These are phyloP conservation scores for Capsella rubella DNA, from an alignment of 441 rosid genomes.

Conservation along the genomic window DNA sequence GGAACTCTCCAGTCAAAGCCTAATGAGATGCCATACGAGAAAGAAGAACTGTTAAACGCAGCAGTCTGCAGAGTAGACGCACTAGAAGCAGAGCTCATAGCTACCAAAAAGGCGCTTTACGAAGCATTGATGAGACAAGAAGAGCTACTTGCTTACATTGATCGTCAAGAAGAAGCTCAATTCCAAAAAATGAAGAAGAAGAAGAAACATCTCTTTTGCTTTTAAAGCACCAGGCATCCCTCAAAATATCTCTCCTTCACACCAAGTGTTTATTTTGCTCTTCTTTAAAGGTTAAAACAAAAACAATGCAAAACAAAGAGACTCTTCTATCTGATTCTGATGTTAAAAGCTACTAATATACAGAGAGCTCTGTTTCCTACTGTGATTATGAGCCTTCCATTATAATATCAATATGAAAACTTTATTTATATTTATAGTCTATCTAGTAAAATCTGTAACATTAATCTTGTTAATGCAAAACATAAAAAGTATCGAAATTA, in stretches of 20 bases:
- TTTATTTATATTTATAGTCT: not conserved
- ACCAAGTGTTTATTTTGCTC: not conserved
- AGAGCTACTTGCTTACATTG: constrained; percentile 92
- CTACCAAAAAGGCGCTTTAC: constrained; percentile 93
- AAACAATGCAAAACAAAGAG: not conserved
- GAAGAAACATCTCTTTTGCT: constrained; percentile 44
- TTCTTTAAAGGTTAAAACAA: not conserved
- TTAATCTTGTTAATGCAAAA: constrained; percentile 24
- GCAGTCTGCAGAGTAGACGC: constrained; percentile 99
- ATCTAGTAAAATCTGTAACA: constrained; percentile 15
- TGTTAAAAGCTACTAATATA: constrained; percentile 38
- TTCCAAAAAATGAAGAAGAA: constrained; percentile 53
- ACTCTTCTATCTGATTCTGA: constrained; percentile 5
- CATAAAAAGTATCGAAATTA: not conserved
- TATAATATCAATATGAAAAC: not conserved
- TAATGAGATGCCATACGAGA: constrained; percentile 90
- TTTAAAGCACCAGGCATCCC: constrained; percentile 7
- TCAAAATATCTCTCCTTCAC: constrained; percentile 1
- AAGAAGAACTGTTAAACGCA: constrained; percentile 91
- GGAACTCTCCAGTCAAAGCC: constrained; percentile 85
- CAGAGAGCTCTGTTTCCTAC: constrained; percentile 31
- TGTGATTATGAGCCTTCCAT: constrained; percentile 23
- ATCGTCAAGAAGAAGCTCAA: constrained; percentile 86
- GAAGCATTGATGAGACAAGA: constrained; percentile 97
- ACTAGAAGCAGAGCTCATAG: constrained; percentile 94